A percentile compares a stretch with the other conserved stretches of the same genome.
Conservation (phyloP, 805 yeast species). For the Peterozyma xylosa region DNA sequence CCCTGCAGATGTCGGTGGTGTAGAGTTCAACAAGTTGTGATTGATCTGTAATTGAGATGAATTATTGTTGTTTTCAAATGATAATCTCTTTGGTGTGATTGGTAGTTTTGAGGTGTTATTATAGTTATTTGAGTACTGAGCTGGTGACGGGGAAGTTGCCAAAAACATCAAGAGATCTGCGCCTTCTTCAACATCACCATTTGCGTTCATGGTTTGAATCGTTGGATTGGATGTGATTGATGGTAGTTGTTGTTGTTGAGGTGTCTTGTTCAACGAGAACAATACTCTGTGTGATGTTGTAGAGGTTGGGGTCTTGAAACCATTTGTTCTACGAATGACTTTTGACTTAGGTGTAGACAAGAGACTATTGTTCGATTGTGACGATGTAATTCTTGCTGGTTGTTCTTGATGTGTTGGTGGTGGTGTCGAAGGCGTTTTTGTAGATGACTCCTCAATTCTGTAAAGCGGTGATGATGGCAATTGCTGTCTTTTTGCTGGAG, state of each 20-base stretch:
- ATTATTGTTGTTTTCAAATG: background rate
- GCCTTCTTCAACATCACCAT: conserved; percentile 39
- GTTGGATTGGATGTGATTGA: background rate
- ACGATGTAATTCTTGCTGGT: conserved; percentile 10
- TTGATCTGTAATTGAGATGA: background rate
- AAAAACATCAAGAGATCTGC: conserved; percentile 75
- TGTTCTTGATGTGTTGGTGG: conserved; percentile 13
- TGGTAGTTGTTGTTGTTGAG: background rate
- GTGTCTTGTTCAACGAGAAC: conserved; percentile 1
- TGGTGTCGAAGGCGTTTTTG: conserved; percentile 12
- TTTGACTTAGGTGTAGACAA: conserved; percentile 24
- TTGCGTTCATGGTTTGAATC: background rate
- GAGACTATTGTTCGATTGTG: conserved; percentile 14
- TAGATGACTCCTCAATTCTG: background rate
- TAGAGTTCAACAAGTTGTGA: conserved; percentile 1
- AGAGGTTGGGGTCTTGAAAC: conserved; percentile 22
- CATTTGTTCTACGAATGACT: conserved; percentile 7
- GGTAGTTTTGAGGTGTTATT: conserved; percentile 7
- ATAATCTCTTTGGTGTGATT: conserved; percentile 8
- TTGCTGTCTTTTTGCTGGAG: conserved; percentile 11
- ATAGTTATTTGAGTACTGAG: conserved; percentile 2
- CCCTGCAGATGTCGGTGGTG: conserved; percentile 9
- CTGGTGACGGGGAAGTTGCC: conserved; percentile 62
- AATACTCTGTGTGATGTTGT: conserved; percentile 3
- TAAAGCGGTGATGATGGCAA: conserved; percentile 11